Percentiles rank a stretch among this genome's conserved stretches.
Evolutionary conservation across 2,329 filamentous ascomycete genomes (phyloP).

Genomic region (Colletotrichum sublineola): DNA sequence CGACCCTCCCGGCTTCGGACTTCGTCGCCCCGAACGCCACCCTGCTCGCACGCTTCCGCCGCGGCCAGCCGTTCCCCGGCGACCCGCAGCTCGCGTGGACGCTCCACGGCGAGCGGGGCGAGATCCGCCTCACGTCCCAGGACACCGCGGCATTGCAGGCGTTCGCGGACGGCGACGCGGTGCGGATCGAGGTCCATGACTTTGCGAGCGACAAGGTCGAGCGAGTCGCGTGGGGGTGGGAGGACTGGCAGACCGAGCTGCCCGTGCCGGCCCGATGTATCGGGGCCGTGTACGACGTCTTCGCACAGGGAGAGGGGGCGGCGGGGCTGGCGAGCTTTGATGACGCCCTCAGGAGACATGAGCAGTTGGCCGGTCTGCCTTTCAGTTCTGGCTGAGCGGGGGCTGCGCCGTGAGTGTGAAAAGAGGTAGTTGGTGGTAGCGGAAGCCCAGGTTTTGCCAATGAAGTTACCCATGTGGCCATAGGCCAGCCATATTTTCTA

Average conservation of each 20-base stretch:
- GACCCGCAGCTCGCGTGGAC: conserved; percentile 62
- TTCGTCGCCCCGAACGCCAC: conserved; percentile 52
- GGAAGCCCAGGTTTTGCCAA: neutral
- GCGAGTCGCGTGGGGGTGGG: conserved; percentile 59
- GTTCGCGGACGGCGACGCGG: conserved; percentile 52
- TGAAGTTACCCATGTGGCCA: neutral
- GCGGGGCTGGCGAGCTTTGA: conserved; percentile 25
- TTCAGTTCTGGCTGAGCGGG: neutral
- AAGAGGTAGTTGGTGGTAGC: neutral
- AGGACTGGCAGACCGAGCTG: conserved; percentile 61
- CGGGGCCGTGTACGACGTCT: conserved; percentile 69
- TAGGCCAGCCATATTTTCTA: neutral
- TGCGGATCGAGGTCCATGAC: conserved; percentile 65
- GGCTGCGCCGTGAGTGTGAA: too few species aligned
- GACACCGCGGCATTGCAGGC: conserved; percentile 45
- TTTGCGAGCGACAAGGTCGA: conserved; percentile 60
- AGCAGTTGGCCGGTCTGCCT: conserved; percentile 24
- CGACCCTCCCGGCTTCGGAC: conserved; percentile 50
- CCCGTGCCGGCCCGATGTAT: conserved; percentile 62
- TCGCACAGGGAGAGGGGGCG: conserved; percentile 49
- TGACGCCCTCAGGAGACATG: conserved; percentile 31
- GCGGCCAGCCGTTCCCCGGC: conserved; percentile 63
- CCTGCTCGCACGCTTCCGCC: conserved; percentile 59
- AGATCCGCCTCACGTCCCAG: conserved; percentile 50
- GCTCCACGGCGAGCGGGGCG: conserved; percentile 65